phyloP scores from a whole-genome alignment of 257 asterid genomes.

The Penstemon eatonii region DNA sequence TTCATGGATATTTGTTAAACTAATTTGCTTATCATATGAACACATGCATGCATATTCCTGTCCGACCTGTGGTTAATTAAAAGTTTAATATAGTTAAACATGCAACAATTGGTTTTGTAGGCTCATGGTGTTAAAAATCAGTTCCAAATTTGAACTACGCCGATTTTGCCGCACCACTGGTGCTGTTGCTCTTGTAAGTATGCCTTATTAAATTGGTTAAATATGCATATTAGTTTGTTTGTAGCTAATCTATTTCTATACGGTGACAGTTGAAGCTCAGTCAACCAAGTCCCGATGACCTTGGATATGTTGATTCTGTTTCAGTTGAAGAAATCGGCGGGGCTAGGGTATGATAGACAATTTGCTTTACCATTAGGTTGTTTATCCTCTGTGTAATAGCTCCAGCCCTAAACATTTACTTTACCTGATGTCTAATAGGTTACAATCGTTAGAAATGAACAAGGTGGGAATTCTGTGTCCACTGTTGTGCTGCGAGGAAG shows the following conservation, averaged over 20 bases:
- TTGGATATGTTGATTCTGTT: constrained; percentile 89
- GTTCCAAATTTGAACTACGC: constrained; percentile 94
- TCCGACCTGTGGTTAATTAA: background rate
- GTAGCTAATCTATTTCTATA: constrained; percentile 33
- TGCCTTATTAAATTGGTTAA: constrained; percentile 5
- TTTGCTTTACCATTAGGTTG: constrained; percentile 15
- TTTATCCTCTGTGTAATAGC: constrained; percentile 16
- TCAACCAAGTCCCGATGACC: constrained; percentile 87
- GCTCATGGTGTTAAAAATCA: constrained; percentile 88
- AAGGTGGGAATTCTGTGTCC: constrained; percentile 91
- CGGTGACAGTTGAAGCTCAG: constrained; percentile 79
- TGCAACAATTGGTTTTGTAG: constrained; percentile 44
- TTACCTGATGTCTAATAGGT: constrained; percentile 52
- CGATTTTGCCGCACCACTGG: constrained; percentile 97
- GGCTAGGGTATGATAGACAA: constrained; percentile 60
- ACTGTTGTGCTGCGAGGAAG: constrained; percentile 94
- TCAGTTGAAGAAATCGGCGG: constrained; percentile 99
- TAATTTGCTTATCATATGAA: background rate
- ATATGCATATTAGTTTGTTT: constrained; percentile 9
- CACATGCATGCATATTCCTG: background rate
- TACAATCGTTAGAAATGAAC: constrained; percentile 91
- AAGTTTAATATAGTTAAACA: constrained; percentile 21
- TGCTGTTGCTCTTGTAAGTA: constrained; percentile 82
- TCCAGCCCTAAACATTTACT: constrained; percentile 11
- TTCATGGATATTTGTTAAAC: background rate